Conservation (phyloP, 106 monocot genomes). For the Cymbidium sinense region DNA sequence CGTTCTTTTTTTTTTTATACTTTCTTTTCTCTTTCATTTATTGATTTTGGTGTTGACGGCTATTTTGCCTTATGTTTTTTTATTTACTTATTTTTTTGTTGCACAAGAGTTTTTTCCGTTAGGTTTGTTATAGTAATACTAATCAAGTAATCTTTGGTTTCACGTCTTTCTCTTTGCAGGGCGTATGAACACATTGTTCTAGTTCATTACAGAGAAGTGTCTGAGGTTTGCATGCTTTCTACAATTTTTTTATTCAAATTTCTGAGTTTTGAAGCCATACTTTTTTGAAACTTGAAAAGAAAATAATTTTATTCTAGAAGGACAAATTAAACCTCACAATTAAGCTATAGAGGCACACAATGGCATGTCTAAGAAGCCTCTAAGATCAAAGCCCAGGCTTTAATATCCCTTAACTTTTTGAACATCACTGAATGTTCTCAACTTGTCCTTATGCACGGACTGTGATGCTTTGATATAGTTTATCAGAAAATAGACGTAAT, state of each 20-base stretch:
- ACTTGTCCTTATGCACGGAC: too few relatives aligned
- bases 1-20: too few relatives aligned
- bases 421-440: too few relatives aligned
- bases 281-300: not conserved
- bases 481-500: too few relatives aligned
- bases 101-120: not conserved
- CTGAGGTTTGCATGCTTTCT: slow-evolving; percentile 52
- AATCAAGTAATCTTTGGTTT: not conserved
- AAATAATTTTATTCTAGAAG: not conserved
- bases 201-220: slow-evolving; percentile 84
- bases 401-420: too few relatives aligned
- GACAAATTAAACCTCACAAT: not conserved
- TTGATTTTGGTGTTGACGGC: not conserved
- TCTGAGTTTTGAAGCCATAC: too few relatives aligned
- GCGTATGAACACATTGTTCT: slow-evolving; percentile 81
- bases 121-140: not conserved
- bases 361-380: too few relatives aligned
- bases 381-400: too few relatives aligned
- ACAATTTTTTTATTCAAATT: not conserved
- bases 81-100: not conserved
- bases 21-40: too few relatives aligned
- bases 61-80: not conserved
- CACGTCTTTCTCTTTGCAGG: slow-evolving; percentile 37
- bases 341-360: not conserved
- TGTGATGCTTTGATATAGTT: too few relatives aligned